Evolutionary conservation across 176 grass and related monocot genomes (phyloP).

Genomic region (Cocos nucifera): DNA sequence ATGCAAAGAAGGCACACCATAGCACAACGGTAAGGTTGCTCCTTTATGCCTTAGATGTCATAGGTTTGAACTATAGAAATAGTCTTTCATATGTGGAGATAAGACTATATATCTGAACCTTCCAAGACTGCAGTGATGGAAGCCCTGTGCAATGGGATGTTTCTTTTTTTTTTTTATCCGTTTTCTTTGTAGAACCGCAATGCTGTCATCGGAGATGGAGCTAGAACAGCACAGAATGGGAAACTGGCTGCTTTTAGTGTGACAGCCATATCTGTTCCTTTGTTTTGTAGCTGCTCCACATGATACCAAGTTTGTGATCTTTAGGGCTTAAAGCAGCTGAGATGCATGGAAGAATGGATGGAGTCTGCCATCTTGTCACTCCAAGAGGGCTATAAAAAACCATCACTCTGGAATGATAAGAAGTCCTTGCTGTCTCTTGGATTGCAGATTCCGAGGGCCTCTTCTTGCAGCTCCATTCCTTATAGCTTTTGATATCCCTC

Average conservation of each 20-base stretch:
- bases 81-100: too few species aligned
- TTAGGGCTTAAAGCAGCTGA: constrained; percentile 32
- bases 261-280: constrained; percentile 30
- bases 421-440: background rate
- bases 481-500: constrained; percentile 37
- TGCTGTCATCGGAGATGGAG: constrained; percentile 35
- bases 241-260: constrained; percentile 38
- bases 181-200: constrained; percentile 9
- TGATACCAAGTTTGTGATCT: constrained; percentile 48
- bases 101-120: too few species aligned
- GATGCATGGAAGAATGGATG: constrained; percentile 76
- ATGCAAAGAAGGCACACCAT: too few species aligned
- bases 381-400: constrained; percentile 40
- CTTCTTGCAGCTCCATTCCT: constrained; percentile 25
- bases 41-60: too few species aligned
- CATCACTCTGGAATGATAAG: constrained; percentile 33
- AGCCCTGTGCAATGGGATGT: too few species aligned
- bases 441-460: background rate
- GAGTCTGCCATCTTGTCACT: constrained; percentile 34
- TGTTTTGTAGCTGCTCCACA: constrained; percentile 32
- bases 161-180: too few species aligned
- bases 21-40: too few species aligned
- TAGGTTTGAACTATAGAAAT: too few species aligned
- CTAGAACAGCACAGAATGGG: constrained; percentile 57
- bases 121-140: too few species aligned